phyloP scores from a whole-genome alignment of 2,329 filamentous ascomycete species.

The Ceratocystis papillata region DNA sequence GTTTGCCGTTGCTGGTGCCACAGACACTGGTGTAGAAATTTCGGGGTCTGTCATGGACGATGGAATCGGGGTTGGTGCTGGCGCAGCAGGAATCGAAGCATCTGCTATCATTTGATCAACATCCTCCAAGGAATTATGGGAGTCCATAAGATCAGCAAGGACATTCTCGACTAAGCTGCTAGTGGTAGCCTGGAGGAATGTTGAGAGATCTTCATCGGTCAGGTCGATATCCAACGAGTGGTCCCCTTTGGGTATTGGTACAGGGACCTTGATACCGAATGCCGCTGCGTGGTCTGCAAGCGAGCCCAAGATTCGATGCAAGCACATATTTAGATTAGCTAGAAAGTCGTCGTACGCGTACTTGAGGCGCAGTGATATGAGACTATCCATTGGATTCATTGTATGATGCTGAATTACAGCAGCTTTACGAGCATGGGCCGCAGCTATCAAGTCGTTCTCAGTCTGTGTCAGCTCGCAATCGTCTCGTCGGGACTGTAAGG shows the following conservation, averaged over 20 bases:
- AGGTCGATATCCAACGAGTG: conserved; percentile 24
- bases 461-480: conserved; percentile 20
- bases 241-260: conserved; percentile 28
- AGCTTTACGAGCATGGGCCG: conserved; percentile 18
- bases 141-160: conserved; percentile 30
- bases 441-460: conserved; percentile 22
- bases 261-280: conserved; percentile 33
- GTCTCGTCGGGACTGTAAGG: conserved; percentile 19
- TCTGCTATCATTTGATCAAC: conserved; percentile 24
- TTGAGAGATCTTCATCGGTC: conserved; percentile 35
- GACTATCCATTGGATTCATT: conserved; percentile 15
- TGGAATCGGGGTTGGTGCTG: conserved; percentile 22
- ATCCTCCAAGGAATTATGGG: conserved; percentile 24
- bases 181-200: conserved; percentile 36
- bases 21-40: conserved; percentile 27
- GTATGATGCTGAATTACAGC: conserved; percentile 20
- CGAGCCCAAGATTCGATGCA: conserved; percentile 31
- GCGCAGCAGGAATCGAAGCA: conserved; percentile 18
- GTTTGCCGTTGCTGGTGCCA: neutral
- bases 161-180: conserved; percentile 35
- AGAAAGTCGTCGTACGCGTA: conserved; percentile 26
- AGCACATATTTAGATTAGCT: conserved; percentile 31
- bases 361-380: conserved; percentile 2
- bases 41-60: conserved; percentile 27
- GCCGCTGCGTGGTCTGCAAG: conserved; percentile 31